Base-by-base conservation (phyloP, 2,329 filamentous ascomycete species). In the Sarocladium kiliense region DNA sequence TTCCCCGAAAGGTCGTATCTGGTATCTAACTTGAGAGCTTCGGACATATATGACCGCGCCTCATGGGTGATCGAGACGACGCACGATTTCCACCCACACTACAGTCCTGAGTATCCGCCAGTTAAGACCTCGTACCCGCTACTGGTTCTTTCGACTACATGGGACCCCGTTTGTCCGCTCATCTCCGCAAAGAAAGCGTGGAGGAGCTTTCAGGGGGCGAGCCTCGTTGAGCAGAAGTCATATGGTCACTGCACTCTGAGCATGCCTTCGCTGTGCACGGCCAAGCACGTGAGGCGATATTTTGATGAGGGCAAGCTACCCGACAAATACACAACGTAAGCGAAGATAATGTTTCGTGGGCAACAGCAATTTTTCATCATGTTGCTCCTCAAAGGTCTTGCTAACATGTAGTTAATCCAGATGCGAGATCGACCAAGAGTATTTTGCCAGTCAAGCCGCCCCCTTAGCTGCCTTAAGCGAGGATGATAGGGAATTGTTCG, bases 141-240 rank as follows among this genome's bases (percentile, higher is more conserved):
- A 0, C 61, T 71, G 0, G 58, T 71, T 0, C 54, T 71, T 5
- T 66, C 65, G 1, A 71, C 63, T 0, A 64, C 63, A 0, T 66
- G 65, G 19, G 68, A 71, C 2, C 83, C 84, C 0, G 78, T 86
- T 1, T 86, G 82, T 23, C 68, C 74, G 1, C 57, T 76, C 0
- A 56, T 66, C 0, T 75, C 73, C 2, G 74, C 74, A 1, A 62
- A 62, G 26, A 64, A 62, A 0, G 73, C 74, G 0, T 64, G 65
- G 2, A 59, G 60, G 1, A 65, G 65, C 0, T 75, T 73, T 55
- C 64, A 64, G 16, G 69, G 64, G 1, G 71, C 74, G 3, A 63
- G 65, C 2, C 62, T 77, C 2, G 60, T 77, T 0, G 71, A 75
- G 55, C 66, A 75, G 37, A 64, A 69, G 55, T 74, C 68, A 0